Conservation (phyloP, 2,329 filamentous ascomycete species). For the Fusarium sulawesiense region DNA sequence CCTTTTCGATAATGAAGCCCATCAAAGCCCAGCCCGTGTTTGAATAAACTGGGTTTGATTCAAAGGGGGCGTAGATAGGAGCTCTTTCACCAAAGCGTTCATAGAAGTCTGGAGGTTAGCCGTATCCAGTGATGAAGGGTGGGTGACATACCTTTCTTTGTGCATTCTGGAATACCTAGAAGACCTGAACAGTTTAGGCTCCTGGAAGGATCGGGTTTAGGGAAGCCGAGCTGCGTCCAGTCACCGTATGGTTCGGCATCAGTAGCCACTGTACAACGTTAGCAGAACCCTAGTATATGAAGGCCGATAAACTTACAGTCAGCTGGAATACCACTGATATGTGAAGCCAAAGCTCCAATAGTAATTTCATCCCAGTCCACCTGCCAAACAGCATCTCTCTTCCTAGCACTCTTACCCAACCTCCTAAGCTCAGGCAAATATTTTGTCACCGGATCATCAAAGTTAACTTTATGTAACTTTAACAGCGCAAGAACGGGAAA, state of each 20-base stretch:
- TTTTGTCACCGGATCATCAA: constrained; percentile 19
- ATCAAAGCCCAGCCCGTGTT: constrained; percentile 2
- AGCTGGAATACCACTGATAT: constrained; percentile 6
- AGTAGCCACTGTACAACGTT: not conserved
- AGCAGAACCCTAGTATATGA: rapidly evolving
- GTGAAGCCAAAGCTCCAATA: constrained; percentile 9
- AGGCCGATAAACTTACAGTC: not conserved
- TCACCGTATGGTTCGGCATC: constrained; percentile 24
- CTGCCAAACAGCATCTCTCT: constrained; percentile 14
- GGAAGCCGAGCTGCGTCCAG: constrained; percentile 16
- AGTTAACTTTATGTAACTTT: not conserved
- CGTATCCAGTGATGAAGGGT: rapidly evolving
- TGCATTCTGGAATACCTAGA: constrained; percentile 3
- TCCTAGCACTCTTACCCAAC: constrained; percentile 12
- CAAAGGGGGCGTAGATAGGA: constrained; percentile 4
- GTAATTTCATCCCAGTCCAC: constrained; percentile 25
- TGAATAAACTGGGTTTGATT: constrained; percentile 11
- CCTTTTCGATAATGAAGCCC: constrained; percentile 15
- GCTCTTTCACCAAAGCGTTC: constrained; percentile 15
- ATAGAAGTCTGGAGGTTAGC: constrained; percentile 2
- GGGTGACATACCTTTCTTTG: not conserved
- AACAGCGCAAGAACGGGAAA: constrained; percentile 16
- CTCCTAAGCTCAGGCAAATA: constrained; percentile 17
- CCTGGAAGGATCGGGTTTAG: not conserved
- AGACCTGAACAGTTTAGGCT: constrained; percentile 23